Evolutionary conservation across 768 basidiomycete species (phyloP), one percentile per base, ranked within the genome.

Genomic region (Daedaleopsis nitida): DNA sequence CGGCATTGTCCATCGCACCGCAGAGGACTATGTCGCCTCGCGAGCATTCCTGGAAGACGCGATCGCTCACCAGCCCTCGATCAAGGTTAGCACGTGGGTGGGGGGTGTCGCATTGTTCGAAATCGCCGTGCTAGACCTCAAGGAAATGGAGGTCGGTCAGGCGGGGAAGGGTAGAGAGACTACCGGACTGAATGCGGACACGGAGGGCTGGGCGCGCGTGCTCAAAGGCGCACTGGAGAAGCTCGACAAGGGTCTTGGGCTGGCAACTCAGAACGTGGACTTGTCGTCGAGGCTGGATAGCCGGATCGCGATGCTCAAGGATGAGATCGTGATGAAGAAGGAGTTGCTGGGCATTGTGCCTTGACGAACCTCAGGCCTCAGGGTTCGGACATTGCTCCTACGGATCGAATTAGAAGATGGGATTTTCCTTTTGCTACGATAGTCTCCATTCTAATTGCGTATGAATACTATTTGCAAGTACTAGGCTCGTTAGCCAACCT

Each of bases 201-300:
- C 27, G 57, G 49, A 56, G 52, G 67, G 62, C 51, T 92, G 89
- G 90, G 66, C 59, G 21, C 64, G 64, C 7, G 83, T 75, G 50
- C 70, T 90, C 63, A 78, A 76, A 66, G 73, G 58, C 6, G 87
- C 86, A 14, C 76, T 68, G 51, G 74, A 74, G 59, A 79, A 79
- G 67, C 73, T 92, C 44, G 85, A 86, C 57, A 69, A 75, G 59
- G 85, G 86, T 47, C 70, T 84, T 53, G 68, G 72, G 14, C 14
- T 78, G 39, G 78, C 85, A 44, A 78, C 81, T 21, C 84, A 79
- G 68, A 70, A 80, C 60, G 78, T 84, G 13, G 90, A 92, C 73
- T 60, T 92, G 68, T 82, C 82, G 45, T 85, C 86, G 58, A 76
- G 89, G 70, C 69, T 92, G 59, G 91, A 91, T 59, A 87, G 83